A percentile compares a stretch with the other conserved stretches of the same genome.
phyloP scores from a whole-genome alignment of 805 yeast species.

The Metschnikowia peoriensis region DNA sequence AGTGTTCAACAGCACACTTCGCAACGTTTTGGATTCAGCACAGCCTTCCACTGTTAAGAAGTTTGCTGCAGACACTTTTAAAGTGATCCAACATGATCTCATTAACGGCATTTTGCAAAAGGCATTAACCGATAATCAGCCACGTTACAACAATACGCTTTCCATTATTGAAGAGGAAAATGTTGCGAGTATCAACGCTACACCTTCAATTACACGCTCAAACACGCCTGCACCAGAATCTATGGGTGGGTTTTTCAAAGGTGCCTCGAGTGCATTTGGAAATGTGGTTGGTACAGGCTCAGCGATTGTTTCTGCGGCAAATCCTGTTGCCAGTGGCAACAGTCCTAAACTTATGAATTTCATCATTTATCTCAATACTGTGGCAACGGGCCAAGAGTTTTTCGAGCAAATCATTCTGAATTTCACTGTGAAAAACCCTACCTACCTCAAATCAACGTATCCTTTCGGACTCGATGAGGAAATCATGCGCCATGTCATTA shows the following conservation, averaged over 20 bases:
- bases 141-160: slow-evolving; percentile 37
- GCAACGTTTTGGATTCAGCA: slow-evolving; percentile 71
- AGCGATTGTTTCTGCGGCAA: slow-evolving; percentile 22
- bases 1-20: slow-evolving; percentile 64
- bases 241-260: slow-evolving; percentile 39
- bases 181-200: slow-evolving; percentile 15
- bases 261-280: slow-evolving; percentile 45
- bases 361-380: slow-evolving; percentile 68
- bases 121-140: slow-evolving; percentile 38
- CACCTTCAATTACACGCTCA: slow-evolving; percentile 28
- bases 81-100: slow-evolving; percentile 63
- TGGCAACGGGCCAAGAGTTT: slow-evolving; percentile 61
- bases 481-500: slow-evolving; percentile 30
- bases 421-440: slow-evolving; percentile 24
- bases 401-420: slow-evolving; percentile 52
- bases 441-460: slow-evolving; percentile 24
- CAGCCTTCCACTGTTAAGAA: slow-evolving; percentile 54
- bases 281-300: slow-evolving; percentile 36
- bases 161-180: slow-evolving; percentile 6
- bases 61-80: slow-evolving; percentile 53
- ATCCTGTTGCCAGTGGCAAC: slow-evolving; percentile 35
- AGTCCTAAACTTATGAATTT: slow-evolving; percentile 54
- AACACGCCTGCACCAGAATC: slow-evolving; percentile 36
- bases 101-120: slow-evolving; percentile 47
- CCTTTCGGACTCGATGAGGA: slow-evolving; percentile 39